Base-by-base conservation (phyloP, 1,284 basidiomycete species). In the Moniliophthora roreri region DNA sequence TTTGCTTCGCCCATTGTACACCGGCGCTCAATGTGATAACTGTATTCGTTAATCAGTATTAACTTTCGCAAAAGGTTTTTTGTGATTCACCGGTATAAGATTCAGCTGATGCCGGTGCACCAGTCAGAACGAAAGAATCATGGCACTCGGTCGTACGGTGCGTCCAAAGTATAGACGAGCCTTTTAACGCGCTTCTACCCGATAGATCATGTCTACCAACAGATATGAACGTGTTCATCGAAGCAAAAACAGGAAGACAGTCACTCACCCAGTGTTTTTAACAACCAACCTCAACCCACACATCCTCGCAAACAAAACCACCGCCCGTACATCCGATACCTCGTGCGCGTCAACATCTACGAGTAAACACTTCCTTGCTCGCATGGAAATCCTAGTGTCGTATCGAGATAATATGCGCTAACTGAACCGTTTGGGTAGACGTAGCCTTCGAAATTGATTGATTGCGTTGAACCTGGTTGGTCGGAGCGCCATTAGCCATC, bases 1-100 rank as follows among this genome's bases (percentile, higher is more conserved):
- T 75, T 76, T 0, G 73, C 75, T 50, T 78, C 74, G 28, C 63
- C 71, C 75, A 79, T 58, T 76, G 72, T 9, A 76, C 75, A 2
- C 77, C 78, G 24, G 74, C 72, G 34, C 69, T 68, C 6, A 74
- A 48, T 7, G 70, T 74, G 15, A 70, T 50, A 6, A 66, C 73
- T 61, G 34, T 1, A 32, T 2, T 15, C 54, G 11, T 2, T 15
- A 2, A 13, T 44, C 37, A n/a, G 40, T 37, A 20, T 20, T 15
- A 42, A 16, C 2, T 45, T 1, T 15, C 32, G 10, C 9, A 44
- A 8, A 41, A 13, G 7, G 3, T 10, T 2, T 23, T 4, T 21
- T 15, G n/a, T 38, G 23, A 1, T 15, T 11, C 11, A 32, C 28
- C 28, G 20, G 41, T 16, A 2, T 34, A 50, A 18, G 36, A 51